These are phyloP conservation scores for Aplosporella prunicola DNA, from an alignment of 2,329 filamentous ascomycete genomes.

Conservation along the genomic window DNA sequence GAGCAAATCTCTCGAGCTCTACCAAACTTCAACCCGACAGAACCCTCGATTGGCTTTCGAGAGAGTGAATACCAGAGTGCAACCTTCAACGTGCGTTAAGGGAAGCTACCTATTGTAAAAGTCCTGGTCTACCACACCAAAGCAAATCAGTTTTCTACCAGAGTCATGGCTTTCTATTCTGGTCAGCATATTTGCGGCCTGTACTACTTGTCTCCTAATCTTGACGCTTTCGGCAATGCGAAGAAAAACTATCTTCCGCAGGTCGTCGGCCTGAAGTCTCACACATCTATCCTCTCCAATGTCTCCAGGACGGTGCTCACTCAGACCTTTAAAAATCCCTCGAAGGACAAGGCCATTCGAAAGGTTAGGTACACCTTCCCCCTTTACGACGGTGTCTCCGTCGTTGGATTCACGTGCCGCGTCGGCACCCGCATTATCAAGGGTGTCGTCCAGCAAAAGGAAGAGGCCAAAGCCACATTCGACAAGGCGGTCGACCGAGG, in stretches of 20 bases:
- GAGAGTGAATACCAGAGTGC: too few species aligned
- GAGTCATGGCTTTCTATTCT: background rate
- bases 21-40: too few species aligned
- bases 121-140: too few species aligned
- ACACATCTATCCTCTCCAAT: conserved; percentile 52
- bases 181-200: conserved; percentile 21
- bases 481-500: conserved; percentile 48
- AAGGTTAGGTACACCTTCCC: conserved; percentile 61
- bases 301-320: conserved; percentile 43
- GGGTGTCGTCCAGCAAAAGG: conserved; percentile 58
- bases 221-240: background rate
- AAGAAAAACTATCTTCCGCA: conserved; percentile 44
- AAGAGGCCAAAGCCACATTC: conserved; percentile 52
- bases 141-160: too few species aligned
- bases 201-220: conserved; percentile 18
- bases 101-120: too few species aligned
- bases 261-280: conserved; percentile 46
- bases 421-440: conserved; percentile 51
- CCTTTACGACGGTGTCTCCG: conserved; percentile 61
- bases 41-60: too few species aligned
- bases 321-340: conserved; percentile 55
- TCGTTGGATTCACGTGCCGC: conserved; percentile 57
- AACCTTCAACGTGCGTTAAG: too few species aligned
- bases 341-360: conserved; percentile 33
- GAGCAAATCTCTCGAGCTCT: too few species aligned